Conservation (phyloP, 2,329 filamentous ascomycete species). For the Thielaviopsis cerberus region DNA sequence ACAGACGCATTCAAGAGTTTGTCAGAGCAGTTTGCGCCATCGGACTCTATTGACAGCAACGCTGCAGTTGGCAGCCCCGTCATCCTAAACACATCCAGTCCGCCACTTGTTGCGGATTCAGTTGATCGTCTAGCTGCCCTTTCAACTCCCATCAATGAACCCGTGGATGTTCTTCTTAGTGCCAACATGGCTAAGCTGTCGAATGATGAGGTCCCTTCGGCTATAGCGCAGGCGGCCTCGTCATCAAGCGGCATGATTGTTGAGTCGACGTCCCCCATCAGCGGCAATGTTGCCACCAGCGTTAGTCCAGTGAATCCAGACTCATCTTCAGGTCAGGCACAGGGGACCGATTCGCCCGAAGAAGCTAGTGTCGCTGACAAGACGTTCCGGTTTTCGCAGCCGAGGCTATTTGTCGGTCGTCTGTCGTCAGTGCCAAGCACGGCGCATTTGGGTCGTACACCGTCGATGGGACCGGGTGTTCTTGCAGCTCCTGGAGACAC, state of each 20-base stretch:
- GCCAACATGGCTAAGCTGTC: background rate
- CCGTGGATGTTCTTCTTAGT: background rate
- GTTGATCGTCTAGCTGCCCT: background rate
- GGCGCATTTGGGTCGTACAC: background rate
- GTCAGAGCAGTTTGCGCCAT: background rate
- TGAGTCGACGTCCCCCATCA: background rate
- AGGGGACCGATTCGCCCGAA: background rate
- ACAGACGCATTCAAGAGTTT: background rate
- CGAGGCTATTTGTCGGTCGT: slow-evolving; percentile 7
- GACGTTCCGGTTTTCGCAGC: slow-evolving; percentile 3
- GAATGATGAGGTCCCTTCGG: background rate
- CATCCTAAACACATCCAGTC: background rate
- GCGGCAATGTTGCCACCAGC: background rate
- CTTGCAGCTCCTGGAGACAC: background rate
- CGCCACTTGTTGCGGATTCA: background rate
- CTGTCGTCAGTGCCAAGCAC: background rate
- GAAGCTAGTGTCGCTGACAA: background rate
- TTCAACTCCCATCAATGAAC: background rate
- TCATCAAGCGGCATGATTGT: background rate
- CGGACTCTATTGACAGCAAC: background rate
- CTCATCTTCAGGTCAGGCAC: background rate
- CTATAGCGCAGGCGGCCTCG: background rate
- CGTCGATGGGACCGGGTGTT: background rate
- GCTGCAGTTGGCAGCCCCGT: background rate
- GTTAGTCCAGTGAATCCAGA: background rate